phyloP scores from a whole-genome alignment of 805 yeast genomes.

The Myxozyma sirexii region DNA sequence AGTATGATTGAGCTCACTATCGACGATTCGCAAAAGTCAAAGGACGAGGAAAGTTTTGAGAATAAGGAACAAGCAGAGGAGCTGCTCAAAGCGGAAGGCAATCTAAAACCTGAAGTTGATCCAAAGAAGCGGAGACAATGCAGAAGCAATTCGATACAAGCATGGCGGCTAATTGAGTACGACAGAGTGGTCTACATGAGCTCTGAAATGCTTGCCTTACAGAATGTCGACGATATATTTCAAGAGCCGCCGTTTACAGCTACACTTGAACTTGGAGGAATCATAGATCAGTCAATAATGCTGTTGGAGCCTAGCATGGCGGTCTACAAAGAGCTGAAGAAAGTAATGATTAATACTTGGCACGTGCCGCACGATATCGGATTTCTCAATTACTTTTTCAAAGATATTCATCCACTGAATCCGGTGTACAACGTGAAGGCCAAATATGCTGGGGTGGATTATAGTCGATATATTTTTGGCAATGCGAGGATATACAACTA shows the following conservation, averaged over 20 bases:
- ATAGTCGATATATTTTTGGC: slow-evolving; percentile 23
- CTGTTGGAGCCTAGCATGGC: slow-evolving; percentile 26
- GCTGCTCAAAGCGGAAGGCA: slow-evolving; percentile 1
- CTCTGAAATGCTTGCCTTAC: slow-evolving; percentile 29
- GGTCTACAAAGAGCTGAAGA: slow-evolving; percentile 24
- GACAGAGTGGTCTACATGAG: slow-evolving; percentile 23
- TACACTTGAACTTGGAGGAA: slow-evolving; percentile 30
- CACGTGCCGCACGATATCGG: slow-evolving; percentile 25
- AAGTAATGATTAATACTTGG: slow-evolving; percentile 14
- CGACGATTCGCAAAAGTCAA: slow-evolving; percentile 13
- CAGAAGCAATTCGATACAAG: slow-evolving; percentile 24
- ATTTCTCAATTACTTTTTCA: slow-evolving; percentile 25
- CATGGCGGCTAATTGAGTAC: slow-evolving; percentile 31
- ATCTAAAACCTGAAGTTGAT: slow-evolving; percentile 1
- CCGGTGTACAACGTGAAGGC: slow-evolving; percentile 33
- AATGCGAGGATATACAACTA: slow-evolving; percentile 30
- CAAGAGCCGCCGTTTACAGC: slow-evolving; percentile 28
- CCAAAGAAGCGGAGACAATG: slow-evolving; percentile 13
- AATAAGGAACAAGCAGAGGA: slow-evolving; percentile 4
- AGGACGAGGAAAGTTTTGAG: slow-evolving; percentile 17
- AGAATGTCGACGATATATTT: slow-evolving; percentile 28
- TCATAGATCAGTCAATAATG: slow-evolving; percentile 32
- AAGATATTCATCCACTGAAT: slow-evolving; percentile 26
- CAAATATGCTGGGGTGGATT: slow-evolving; percentile 14
- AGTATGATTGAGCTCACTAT: slow-evolving; percentile 10